These are phyloP conservation scores for Quercus engelmannii DNA, from an alignment of 306 rosid species.

Conservation along the genomic window DNA sequence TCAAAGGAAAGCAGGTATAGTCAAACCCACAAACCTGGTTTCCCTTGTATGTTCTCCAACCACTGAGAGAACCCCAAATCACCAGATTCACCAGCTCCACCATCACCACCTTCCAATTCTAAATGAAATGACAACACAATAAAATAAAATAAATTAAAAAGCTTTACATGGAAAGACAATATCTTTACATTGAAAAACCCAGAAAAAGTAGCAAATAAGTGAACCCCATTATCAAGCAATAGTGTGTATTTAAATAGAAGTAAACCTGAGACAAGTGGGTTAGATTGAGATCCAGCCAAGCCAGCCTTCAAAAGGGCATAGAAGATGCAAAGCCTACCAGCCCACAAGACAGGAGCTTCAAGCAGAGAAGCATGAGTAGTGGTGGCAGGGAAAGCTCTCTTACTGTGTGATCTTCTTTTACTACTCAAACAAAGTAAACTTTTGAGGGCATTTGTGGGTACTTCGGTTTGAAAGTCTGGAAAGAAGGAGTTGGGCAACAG, in stretches of 20 bases:
- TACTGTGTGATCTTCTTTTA: conserved; percentile 8
- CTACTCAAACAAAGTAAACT: conserved; percentile 26
- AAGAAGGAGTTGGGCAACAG: conserved; percentile 49
- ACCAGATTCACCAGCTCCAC: conserved; percentile 37
- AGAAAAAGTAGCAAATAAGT: neutral
- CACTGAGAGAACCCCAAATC: conserved; percentile 96
- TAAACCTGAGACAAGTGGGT: conserved; percentile 74
- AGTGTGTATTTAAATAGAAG: neutral
- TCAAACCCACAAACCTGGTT: conserved; percentile 54
- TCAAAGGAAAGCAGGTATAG: neutral
- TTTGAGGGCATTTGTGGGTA: conserved; percentile 31
- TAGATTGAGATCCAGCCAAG: conserved; percentile 81
- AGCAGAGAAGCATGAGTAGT: conserved; percentile 55
- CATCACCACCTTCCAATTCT: conserved; percentile 58
- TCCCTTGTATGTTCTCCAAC: conserved; percentile 64
- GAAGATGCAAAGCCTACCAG: conserved; percentile 76
- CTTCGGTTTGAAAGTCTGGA: conserved; percentile 20
- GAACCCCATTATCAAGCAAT: neutral
- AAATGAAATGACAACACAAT: conserved; percentile 10
- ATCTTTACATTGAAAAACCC: neutral
- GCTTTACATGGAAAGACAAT: neutral
- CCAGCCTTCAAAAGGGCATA: conserved; percentile 87
- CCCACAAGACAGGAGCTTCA: conserved; percentile 85
- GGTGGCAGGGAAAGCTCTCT: neutral
- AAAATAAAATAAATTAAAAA: neutral